These are phyloP conservation scores for Podaxis rugospora DNA, from an alignment of 768 basidiomycete species.

Conservation along the genomic window DNA sequence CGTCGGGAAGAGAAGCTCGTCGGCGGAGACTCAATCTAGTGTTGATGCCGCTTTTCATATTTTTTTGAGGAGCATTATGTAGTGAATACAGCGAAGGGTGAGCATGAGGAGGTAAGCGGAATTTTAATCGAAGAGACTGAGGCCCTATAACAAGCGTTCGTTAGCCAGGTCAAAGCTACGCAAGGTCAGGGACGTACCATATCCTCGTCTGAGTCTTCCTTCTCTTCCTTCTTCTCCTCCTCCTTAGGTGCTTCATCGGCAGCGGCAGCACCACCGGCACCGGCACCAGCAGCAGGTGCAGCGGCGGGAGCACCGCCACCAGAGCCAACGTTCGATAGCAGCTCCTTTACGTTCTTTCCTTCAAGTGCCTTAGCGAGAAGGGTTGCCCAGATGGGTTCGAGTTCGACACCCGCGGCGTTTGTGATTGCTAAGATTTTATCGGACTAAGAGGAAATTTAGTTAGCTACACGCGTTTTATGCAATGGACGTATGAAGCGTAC, in stretches of 20 bases:
- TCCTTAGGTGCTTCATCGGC: conserved; percentile 78
- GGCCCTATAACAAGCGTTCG: conserved; percentile 52
- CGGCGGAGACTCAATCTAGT: background rate
- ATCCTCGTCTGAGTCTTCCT: conserved; percentile 75
- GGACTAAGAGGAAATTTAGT: conserved; percentile 41
- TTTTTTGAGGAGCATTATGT: conserved; percentile 14
- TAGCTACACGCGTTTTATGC: conserved; percentile 10
- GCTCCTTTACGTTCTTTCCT: conserved; percentile 95
- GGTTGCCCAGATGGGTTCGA: conserved; percentile 96
- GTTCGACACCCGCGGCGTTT: conserved; percentile 73
- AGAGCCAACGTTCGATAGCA: conserved; percentile 91
- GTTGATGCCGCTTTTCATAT: conserved; percentile 6
- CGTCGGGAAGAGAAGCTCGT: no score
- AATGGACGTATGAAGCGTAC: conserved; percentile 45
- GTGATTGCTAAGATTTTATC: conserved; percentile 92
- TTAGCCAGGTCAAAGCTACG: background rate
- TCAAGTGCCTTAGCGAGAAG: conserved; percentile 97
- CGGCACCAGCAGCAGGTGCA: conserved; percentile 53
- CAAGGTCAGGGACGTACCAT: conserved; percentile 50
- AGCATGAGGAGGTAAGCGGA: conserved; percentile 17
- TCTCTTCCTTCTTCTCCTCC: conserved; percentile 75
- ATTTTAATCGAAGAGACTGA: conserved; percentile 90
- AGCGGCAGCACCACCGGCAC: conserved; percentile 63
- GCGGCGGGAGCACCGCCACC: conserved; percentile 79
- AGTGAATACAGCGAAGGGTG: conserved; percentile 12